Conservation (phyloP, 2,329 filamentous ascomycete species). For the Thelonectria discophora region DNA sequence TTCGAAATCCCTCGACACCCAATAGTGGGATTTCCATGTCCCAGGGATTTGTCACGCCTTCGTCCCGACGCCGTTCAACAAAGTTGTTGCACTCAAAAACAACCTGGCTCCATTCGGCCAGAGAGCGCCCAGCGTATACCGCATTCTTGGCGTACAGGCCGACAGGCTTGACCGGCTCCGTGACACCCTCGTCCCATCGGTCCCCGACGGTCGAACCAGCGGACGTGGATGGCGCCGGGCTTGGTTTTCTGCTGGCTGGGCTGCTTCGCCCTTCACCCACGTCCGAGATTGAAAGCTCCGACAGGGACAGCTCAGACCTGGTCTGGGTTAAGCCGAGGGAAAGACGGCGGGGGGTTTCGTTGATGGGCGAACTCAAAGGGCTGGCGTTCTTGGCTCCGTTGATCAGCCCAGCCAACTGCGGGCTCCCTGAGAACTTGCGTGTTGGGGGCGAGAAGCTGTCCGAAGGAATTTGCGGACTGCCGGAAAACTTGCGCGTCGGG, state of each 20-base stretch:
- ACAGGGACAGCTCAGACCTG: slow-evolving; percentile 9
- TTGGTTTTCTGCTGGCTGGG: slow-evolving; percentile 18
- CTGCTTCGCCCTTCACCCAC: slow-evolving; percentile 27
- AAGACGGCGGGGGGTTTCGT: slow-evolving; percentile 39
- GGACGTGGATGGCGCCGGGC: slow-evolving; percentile 20
- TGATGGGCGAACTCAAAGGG: slow-evolving; percentile 46
- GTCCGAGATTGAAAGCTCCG: slow-evolving; percentile 37
- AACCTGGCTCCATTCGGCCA: slow-evolving; percentile 81
- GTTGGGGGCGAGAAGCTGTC: slow-evolving; percentile 55
- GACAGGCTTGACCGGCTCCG: slow-evolving; percentile 56
- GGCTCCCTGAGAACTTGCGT: slow-evolving; percentile 58
- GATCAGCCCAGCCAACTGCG: slow-evolving; percentile 56
- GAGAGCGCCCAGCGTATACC: slow-evolving; percentile 74
- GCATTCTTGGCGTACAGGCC: slow-evolving; percentile 57
- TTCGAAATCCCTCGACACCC: slow-evolving; percentile 54
- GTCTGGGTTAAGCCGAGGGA: slow-evolving; percentile 31
- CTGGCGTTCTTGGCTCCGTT: slow-evolving; percentile 61
- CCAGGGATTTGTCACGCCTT: slow-evolving; percentile 72
- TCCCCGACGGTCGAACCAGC: slow-evolving; percentile 36
- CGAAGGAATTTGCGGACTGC: slow-evolving; percentile 51
- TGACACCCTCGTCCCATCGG: slow-evolving; percentile 41
- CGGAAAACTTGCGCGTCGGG: slow-evolving; percentile 59
- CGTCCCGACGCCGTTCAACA: slow-evolving; percentile 76
- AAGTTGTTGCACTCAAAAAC: slow-evolving; percentile 84
- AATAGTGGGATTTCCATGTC: slow-evolving; percentile 69